phyloP scores from a whole-genome alignment of 495 filamentous ascomycete species.

The Hypoxylon subgilvum region DNA sequence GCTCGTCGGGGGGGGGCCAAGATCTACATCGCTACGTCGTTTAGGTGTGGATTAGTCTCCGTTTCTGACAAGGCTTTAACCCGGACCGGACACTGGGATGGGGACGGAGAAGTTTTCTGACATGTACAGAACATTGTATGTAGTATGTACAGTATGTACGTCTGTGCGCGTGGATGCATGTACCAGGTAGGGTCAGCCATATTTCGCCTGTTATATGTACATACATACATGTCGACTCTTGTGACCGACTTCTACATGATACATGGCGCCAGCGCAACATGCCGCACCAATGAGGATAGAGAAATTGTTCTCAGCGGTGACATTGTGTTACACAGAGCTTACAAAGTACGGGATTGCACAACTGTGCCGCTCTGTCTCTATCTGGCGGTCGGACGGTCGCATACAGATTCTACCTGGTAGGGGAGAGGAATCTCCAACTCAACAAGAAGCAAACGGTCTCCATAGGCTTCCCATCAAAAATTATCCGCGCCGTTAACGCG shows the following conservation, averaged over 20 bases:
- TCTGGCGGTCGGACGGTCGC: conserved; percentile 20
- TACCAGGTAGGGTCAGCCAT: no score
- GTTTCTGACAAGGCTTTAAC: conserved; percentile 7
- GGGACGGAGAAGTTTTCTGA: conserved; percentile 12
- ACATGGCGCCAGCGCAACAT: conserved; percentile 1
- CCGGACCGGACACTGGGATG: conserved; percentile 5
- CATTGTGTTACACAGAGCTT: conserved; percentile 29
- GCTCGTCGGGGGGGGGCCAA: conserved; percentile 18
- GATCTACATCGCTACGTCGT: conserved; percentile 15
- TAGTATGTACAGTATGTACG: neutral
- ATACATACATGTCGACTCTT: neutral
- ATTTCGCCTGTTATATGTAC: neutral
- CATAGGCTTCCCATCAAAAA: no score
- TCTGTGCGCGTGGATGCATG: neutral
- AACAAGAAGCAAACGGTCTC: neutral
- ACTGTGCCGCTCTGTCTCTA: conserved; percentile 20
- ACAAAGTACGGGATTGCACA: conserved; percentile 12
- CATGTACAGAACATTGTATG: conserved; percentile 14
- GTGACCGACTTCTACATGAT: conserved; percentile 11
- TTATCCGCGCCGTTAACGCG: conserved; percentile 17
- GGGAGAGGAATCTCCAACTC: conserved; percentile 4
- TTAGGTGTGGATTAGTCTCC: conserved; percentile 11
- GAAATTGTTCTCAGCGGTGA: conserved; percentile 8
- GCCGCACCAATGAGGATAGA: conserved; percentile 24
- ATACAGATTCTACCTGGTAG: conserved; percentile 4